Percentiles rank a stretch among this genome's conserved stretches.
Evolutionary conservation across 2,329 filamentous ascomycete genomes (phyloP).

Genomic region (Diaporthe velutina): DNA sequence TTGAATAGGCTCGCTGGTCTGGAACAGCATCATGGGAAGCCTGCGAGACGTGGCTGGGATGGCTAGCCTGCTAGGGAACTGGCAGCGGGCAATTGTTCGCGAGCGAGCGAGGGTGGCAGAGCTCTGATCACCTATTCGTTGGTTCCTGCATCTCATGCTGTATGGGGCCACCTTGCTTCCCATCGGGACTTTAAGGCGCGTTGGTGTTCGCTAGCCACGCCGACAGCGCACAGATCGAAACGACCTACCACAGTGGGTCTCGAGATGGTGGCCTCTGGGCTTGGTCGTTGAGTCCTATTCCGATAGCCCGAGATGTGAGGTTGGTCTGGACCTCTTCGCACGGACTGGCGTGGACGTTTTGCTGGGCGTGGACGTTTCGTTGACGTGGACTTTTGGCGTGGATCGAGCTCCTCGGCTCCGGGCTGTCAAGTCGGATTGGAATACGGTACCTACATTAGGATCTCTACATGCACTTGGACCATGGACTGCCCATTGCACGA

Average conservation of each 20-base stretch:
- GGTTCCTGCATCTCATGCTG: background rate
- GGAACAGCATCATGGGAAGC: background rate
- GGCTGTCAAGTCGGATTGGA: background rate
- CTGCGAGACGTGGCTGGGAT: background rate
- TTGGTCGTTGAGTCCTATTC: background rate
- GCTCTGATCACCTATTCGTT: background rate
- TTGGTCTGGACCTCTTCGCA: constrained; percentile 2
- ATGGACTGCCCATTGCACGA: background rate
- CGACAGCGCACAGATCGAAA: background rate
- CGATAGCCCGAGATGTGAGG: background rate
- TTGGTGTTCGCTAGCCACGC: background rate
- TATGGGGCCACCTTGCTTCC: background rate
- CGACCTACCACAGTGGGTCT: background rate
- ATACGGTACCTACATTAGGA: background rate
- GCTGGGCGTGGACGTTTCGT: background rate
- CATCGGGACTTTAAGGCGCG: background rate
- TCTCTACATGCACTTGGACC: background rate
- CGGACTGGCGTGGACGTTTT: background rate
- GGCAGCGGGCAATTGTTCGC: background rate
- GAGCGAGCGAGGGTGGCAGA: background rate
- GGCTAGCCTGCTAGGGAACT: background rate
- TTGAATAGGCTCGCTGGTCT: background rate
- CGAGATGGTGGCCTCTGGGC: background rate
- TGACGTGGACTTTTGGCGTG: background rate
- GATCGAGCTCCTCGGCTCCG: background rate